These are phyloP conservation scores for Hymenoscyphus fructigenus DNA, from an alignment of 2,329 filamentous ascomycete species.

Conservation along the genomic window DNA sequence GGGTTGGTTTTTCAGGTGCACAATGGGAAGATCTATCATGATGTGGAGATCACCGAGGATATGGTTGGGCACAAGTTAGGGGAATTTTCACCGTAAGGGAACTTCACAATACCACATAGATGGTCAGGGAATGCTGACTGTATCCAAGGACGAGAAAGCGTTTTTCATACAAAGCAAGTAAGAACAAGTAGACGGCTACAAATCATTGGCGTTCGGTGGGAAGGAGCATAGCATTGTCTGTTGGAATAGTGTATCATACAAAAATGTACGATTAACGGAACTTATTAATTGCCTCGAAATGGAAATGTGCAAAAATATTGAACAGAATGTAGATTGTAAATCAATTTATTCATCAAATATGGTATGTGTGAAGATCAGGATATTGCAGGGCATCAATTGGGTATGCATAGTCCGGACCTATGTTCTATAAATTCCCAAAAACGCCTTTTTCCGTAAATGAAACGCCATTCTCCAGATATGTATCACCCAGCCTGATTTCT, in stretches of 20 bases:
- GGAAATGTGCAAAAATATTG: too few species aligned
- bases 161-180: constrained; percentile 68
- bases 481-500: not conserved
- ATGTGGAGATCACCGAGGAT: constrained; percentile 70
- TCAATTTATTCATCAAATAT: not conserved
- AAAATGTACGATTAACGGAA: constrained; percentile 1
- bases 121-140: not conserved
- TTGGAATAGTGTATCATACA: constrained; percentile 3
- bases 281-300: too few species aligned
- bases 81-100: constrained; percentile 66
- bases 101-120: not conserved
- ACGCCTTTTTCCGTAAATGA: not conserved
- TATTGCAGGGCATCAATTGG: not conserved
- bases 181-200: constrained; percentile 52
- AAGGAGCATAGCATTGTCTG: constrained; percentile 5
- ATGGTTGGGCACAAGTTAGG: constrained; percentile 77
- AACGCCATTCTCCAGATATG: not conserved
- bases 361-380: not conserved
- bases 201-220: constrained; percentile 17
- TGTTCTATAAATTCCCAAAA: not conserved
- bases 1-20: constrained; percentile 69
- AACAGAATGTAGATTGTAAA: not conserved
- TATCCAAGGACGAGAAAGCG: constrained; percentile 60
- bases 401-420: constrained; percentile 4
- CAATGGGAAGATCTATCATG: constrained; percentile 69